Base-by-base conservation (phyloP, 2,329 filamentous ascomycete genomes). In the Botryotinia calthae region DNA sequence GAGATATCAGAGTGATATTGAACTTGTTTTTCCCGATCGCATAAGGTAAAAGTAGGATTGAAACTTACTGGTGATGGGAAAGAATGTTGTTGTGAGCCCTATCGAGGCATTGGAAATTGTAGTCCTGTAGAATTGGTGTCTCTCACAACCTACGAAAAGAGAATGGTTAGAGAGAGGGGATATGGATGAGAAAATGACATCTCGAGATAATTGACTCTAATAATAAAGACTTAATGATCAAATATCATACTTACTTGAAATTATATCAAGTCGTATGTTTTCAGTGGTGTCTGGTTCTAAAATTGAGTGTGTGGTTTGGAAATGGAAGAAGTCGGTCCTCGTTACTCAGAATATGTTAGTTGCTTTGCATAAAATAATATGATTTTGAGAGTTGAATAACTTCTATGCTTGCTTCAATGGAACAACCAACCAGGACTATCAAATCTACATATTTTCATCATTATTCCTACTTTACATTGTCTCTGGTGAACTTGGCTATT, bases 81-180 rank as follows among this genome's bases (percentile, higher is more conserved):
- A 74, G 71, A 73, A 77, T 78, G 77, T 63, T 73, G 77, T 79
- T 77, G 78, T 74, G 76, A 76, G 74, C 76, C 75, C 78, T 81
- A 80, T 81, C 77, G 76, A 79, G 75, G 78, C 80, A 81, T 81
- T 76, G 76, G 76, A 74, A 77, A 73, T 78, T 62, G 77, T 74
- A 40, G 77, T 79, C 61, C 51, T 72, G 76, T 74, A 75, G 72
- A 79, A 78, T 77, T 76, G 76, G 58, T 28, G 70, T 72, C 70
- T 64, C 42, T 64, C 62, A 68, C 70, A 68, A 72, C 62, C 51
- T 67, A 25, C 34, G 31, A 28, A 28, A 40, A 72, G 62, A 64
- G 75, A 74, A 73, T 31, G 54, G 73, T 76, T 75, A 76, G 77
- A 75, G 77, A 74, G 70, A 71, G 31, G 72, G 31, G 73, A 70